Conservation (phyloP, 192 early-diverging fungal species). For the Rhizoclosmatium globosum region DNA sequence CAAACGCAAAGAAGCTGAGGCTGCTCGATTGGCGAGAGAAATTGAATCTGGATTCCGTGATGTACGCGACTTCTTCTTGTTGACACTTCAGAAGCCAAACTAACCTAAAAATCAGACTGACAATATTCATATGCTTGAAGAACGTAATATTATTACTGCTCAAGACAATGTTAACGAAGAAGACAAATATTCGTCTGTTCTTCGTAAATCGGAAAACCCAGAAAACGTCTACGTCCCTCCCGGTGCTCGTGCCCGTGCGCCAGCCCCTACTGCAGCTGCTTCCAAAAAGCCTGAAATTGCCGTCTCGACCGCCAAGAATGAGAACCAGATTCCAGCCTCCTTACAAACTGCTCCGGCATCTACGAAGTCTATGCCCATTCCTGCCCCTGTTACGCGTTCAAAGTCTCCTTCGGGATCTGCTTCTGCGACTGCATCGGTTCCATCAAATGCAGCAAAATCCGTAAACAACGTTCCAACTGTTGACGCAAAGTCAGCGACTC, state of each 20-base stretch:
- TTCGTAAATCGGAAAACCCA: conserved; percentile 61
- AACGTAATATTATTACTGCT: conserved; percentile 74
- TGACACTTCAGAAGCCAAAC: neutral
- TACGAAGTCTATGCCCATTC: conserved; percentile 11
- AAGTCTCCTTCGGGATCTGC: conserved; percentile 18
- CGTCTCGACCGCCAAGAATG: conserved; percentile 10
- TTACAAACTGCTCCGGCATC: conserved; percentile 31
- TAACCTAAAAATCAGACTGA: conserved; percentile 50
- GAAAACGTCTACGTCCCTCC: conserved; percentile 80
- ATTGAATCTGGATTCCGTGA: conserved; percentile 71
- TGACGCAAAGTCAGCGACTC: no score
- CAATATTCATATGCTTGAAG: conserved; percentile 91
- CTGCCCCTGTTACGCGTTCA: conserved; percentile 20
- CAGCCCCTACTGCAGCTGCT: neutral
- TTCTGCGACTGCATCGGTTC: neutral
- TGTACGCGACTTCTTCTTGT: neutral
- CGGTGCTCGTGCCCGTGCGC: conserved; percentile 49
- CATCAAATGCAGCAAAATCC: neutral
- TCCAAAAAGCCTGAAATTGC: conserved; percentile 12
- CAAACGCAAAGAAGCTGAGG: conserved; percentile 87
- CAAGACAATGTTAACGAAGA: conserved; percentile 83
- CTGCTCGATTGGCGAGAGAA: conserved; percentile 87
- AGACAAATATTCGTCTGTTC: conserved; percentile 81
- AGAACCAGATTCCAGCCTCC: neutral
- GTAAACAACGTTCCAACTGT: neutral